Base-by-base conservation (phyloP, 371 early-diverging fungal species). In the Phascolomyces articulosus region DNA sequence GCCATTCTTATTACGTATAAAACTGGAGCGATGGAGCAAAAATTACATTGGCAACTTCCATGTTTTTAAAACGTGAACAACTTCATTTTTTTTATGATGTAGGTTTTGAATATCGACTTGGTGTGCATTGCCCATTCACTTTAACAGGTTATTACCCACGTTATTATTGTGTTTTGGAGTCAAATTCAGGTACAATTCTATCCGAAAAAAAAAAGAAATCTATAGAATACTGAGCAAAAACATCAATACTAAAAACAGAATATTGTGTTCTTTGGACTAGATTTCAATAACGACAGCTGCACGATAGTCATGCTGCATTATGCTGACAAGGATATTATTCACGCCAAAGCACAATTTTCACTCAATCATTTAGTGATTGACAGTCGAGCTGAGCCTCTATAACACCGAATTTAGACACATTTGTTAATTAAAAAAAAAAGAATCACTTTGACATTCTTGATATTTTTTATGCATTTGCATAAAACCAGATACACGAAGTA, bases 61-160 rank as follows among this genome's bases (percentile, higher is more conserved):
- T 98, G 71, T 87, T 95, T 77, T 75, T 97, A 28, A 73, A 80
- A 21, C 87, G 83, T 63, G 75, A 83, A 28, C 82, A 94, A 77
- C 80, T 97, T 31, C 95, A 95, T 64, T 96, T 92, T 71, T 97
- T 97, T 68, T 91, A 96, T 65, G 85, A 92, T 28, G 89, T 95
- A 38, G 95, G 94, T 0, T 93, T 92, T 70, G 73, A 82, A 21
- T 92, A 93, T 70, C 85, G 79, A n/a, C 67, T 71, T 21, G 85
- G 85, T 4, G 55, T 57, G 4, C 82, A 78, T 58, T 81, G 82
- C 27, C 82, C 82, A 15, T 67, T 73, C 15, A 60, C 62, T 55
- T 54, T 62, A 18, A 48, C 44, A 4, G 44, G 65, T 20, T 60
- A 67, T 38, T 44, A 67, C 40, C 56, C 63, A 18, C 57, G 71